Base-by-base conservation (phyloP, 805 yeast species). In the Deakozyma indianensis region DNA sequence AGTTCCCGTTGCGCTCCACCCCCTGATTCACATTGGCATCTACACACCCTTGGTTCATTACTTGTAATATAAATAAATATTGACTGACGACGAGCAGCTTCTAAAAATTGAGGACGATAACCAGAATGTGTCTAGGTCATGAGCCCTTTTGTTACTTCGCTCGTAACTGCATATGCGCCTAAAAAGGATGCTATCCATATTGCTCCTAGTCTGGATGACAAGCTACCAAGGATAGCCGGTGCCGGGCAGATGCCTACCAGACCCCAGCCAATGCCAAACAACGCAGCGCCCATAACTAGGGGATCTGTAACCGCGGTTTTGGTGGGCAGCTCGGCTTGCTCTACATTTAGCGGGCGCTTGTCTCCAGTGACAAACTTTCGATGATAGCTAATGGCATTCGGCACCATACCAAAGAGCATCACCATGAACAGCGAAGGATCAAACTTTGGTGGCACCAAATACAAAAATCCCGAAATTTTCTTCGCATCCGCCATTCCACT, bases 221-320 rank as follows among this genome's bases (percentile, higher is more conserved):
- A 18, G 3, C 57, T 40, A 9, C 63, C 54, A 1, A 68, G 32
- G 0, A 71, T 45, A 0, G 70, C 78, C 15, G 78, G 77, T 2
- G 75, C 78, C 0, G 78, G 78, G 52, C 78, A 74, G 2, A 71
- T 56, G 1, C 78, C 78, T 0, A 66, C 52, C 2, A 70, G 27
- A 0, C 75, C 78, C 78, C 78, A 74, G 0, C 78, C 78, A 5
- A 67, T 14, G 7, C 78, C 78, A 51, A 74, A 74, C 3, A 71
- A 11, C 0, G 58, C 57, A 48, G 68, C 62, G 2, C 78, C 78
- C 2, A 65, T 2, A 0, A 74, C 20, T 43, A 73, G 64, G 29
- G 56, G 58, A 0, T 42, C 21, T 0, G 61, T 51, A 1, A 64
- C 56, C 2, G 53, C 50, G 2, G 55, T 56, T 20, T 55, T 28